Evolutionary conservation across 75 land plant genomes (phyloP).

Genomic region (Pinus tabuliformis): DNA sequence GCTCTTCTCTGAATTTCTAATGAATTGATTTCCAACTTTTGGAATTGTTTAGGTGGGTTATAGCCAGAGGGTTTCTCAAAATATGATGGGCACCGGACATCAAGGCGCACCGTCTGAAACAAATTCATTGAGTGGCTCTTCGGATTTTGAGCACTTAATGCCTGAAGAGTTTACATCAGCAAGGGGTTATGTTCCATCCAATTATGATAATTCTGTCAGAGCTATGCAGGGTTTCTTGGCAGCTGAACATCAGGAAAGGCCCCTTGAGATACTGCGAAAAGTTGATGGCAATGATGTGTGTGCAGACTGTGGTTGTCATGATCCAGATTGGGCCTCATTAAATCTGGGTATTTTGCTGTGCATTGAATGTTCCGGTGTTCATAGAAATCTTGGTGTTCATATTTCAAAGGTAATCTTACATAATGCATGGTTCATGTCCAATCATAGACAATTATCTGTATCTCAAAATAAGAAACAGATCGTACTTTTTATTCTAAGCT

Average conservation of each 20-base stretch:
- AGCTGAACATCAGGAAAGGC: conserved; percentile 30
- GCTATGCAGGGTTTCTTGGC: conserved; percentile 1
- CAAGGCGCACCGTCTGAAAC: conserved; percentile 27
- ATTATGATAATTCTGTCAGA: neutral
- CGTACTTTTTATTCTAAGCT: neutral
- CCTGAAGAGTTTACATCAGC: conserved; percentile 20
- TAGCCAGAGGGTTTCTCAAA: conserved; percentile 18
- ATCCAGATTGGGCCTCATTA: conserved; percentile 97
- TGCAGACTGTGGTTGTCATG: conserved; percentile 90
- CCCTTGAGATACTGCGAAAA: conserved; percentile 48
- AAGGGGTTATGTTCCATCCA: neutral
- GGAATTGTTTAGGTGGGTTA: conserved; percentile 7
- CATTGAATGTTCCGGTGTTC: conserved; percentile 96
- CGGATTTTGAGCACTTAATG: conserved; percentile 18
- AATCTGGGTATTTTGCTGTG: conserved; percentile 90
- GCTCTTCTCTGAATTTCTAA: neutral
- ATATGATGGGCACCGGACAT: conserved; percentile 18
- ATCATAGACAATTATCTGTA: neutral
- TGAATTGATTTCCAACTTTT: neutral
- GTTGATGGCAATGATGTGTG: conserved; percentile 89
- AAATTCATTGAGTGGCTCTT: conserved; percentile 25
- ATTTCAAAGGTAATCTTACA: conserved; percentile 81
- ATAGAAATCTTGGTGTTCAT: conserved; percentile 96
- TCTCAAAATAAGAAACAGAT: neutral
- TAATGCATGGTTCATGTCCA: neutral